Conservation (phyloP, 2,329 filamentous ascomycete species). For the Oidium heveae region DNA sequence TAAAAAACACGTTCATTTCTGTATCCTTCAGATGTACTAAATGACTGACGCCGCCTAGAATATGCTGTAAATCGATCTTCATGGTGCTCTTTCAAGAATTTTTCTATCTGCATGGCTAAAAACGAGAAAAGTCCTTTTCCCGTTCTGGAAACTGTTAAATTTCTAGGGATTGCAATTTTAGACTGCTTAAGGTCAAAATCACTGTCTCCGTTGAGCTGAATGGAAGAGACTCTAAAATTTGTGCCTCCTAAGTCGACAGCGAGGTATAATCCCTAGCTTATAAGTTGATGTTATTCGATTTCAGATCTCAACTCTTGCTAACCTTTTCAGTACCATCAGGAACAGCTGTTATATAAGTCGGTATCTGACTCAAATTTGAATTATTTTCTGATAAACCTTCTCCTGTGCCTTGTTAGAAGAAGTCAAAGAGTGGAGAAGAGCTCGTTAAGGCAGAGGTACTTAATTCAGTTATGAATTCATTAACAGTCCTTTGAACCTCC, state of each 20-base stretch:
- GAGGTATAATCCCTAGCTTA: conserved; percentile 55
- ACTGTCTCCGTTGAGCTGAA: conserved; percentile 77
- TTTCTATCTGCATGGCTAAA: conserved; percentile 74
- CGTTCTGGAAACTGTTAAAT: conserved; percentile 74
- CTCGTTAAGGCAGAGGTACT: conserved; percentile 21
- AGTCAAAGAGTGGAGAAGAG: not conserved
- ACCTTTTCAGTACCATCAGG: conserved; percentile 97
- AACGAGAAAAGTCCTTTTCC: conserved; percentile 76
- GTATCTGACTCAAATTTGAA: conserved; percentile 78
- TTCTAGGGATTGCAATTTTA: conserved; percentile 73
- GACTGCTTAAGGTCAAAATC: conserved; percentile 84
- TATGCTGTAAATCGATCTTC: conserved; percentile 60
- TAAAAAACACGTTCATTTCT: conserved; percentile 62
- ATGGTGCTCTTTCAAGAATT: conserved; percentile 71
- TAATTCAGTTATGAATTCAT: conserved; percentile 74
- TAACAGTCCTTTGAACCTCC: conserved; percentile 54
- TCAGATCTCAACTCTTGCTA: conserved; percentile 5
- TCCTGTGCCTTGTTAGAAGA: conserved; percentile 22
- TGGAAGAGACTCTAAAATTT: conserved; percentile 93
- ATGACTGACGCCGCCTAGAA: conserved; percentile 34
- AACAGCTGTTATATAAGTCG: conserved; percentile 84
- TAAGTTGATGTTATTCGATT: conserved; percentile 2
- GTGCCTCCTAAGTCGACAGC: conserved; percentile 95
- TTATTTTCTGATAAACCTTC: conserved; percentile 60
- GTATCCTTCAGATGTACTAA: conserved; percentile 30